phyloP scores from a whole-genome alignment of 306 rosid genomes.

The Cucurbita moschata region DNA sequence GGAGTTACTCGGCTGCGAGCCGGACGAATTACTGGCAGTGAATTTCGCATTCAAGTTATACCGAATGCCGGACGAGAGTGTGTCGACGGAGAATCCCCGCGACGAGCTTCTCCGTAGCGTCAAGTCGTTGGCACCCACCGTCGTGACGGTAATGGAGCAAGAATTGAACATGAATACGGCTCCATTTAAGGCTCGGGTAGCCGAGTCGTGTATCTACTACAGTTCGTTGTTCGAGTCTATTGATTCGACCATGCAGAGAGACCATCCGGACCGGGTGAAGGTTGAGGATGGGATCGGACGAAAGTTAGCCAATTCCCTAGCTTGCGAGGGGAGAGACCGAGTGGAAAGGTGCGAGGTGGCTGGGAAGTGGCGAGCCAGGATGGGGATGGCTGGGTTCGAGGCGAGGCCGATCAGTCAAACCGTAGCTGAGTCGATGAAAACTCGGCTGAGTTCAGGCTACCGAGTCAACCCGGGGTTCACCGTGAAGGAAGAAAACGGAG shows the following conservation, averaged over 20 bases:
- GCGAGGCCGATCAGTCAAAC: constrained; percentile 39
- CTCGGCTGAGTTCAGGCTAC: constrained; percentile 13
- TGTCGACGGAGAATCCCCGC: constrained; percentile 70
- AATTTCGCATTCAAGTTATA: constrained; percentile 64
- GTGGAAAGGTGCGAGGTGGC: constrained; percentile 82
- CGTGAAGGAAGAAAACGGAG: constrained; percentile 66
- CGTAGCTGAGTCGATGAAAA: constrained; percentile 34
- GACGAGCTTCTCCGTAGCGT: constrained; percentile 81
- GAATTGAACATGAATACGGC: constrained; percentile 84
- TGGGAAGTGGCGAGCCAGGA: constrained; percentile 90
- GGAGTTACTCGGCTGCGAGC: constrained; percentile 42
- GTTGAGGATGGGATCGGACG: constrained; percentile 56
- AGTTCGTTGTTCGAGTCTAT: constrained; percentile 44
- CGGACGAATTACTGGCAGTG: constrained; percentile 46
- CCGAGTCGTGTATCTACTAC: constrained; percentile 44
- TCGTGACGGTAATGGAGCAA: constrained; percentile 63
- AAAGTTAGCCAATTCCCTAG: constrained; percentile 41
- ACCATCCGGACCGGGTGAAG: constrained; percentile 25
- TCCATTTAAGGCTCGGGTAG: constrained; percentile 57
- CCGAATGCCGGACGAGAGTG: constrained; percentile 83
- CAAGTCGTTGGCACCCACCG: constrained; percentile 43
- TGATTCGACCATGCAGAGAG: constrained; percentile 18
- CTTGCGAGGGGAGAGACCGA: constrained; percentile 85
- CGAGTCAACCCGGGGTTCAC: constrained; percentile 44
- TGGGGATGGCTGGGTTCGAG: constrained; percentile 90